Base-by-base conservation (phyloP, 1,139 yeast species). In the Scheffersomyces titani region DNA sequence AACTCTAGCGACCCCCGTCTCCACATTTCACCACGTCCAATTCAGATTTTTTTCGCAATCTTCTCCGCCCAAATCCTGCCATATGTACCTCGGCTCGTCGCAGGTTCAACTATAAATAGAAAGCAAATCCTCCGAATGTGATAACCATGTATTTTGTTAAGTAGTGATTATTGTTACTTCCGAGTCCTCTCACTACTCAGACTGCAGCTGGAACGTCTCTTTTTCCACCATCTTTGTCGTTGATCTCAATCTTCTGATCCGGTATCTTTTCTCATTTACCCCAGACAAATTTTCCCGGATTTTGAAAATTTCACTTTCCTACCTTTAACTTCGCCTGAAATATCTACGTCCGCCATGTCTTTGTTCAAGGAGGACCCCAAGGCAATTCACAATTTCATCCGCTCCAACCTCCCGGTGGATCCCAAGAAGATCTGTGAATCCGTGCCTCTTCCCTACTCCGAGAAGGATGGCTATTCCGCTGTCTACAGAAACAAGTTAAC, bases 391-490 rank as follows among this genome's bases (percentile, higher is more conserved):
- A 54, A 59, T n/a, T 54, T 60, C 40, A 40, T 68, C n/a, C 50
- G 54, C 22, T 36, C 49, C 19, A 47, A 21, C 16, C 44, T 64
- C 20, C 69, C 70, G 7, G 20, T 63, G 51, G 65, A 65, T 45
- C 57, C 55, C 18, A 50, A 44, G 2, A 20, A 46, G 3, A 47
- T 56, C 48, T 47, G 59, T 20, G 52, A 54, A 19, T 69, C 76
- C 3, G 65, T 74, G 3, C 74, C 86, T 0, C 57, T 88, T 0
- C 83, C 87, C 2, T 77, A 81, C 30, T 60, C 87, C 50, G 71
- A 70, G 56, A 68, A 67, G 60, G 73, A 75, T 1, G 90, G 90
- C 1, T 82, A 67, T 66, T 84, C 90, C 13, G 71, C 82, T 2
- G 65, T 85, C 49, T 88, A 83, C 68, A 74, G 92, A 65, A 85